Evolutionary conservation across 768 basidiomycete species (phyloP).

Genomic region (Ramaria sp.): DNA sequence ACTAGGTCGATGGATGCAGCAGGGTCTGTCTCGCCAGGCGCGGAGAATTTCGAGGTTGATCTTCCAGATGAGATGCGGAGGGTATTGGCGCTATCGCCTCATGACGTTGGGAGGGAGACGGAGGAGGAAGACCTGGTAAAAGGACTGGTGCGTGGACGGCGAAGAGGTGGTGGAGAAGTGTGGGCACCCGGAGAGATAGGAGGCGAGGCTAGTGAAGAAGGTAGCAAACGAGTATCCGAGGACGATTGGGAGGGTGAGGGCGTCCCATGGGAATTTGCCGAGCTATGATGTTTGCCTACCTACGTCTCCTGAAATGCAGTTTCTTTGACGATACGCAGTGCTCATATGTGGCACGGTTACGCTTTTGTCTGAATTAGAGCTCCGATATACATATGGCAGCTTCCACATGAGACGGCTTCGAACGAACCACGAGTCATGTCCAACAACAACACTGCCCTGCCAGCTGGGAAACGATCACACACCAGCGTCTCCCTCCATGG

Average conservation of each 20-base stretch:
- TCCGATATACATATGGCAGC: background rate
- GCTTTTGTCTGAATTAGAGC: background rate
- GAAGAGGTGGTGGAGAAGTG: constrained; percentile 21
- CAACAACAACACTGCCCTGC: background rate
- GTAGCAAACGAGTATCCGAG: constrained; percentile 17
- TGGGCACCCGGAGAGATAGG: constrained; percentile 22
- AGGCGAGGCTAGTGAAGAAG: constrained; percentile 1
- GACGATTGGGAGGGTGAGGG: constrained; percentile 71
- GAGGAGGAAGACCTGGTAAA: constrained; percentile 48
- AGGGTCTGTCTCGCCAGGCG: constrained; percentile 18
- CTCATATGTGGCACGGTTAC: background rate
- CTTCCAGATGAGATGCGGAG: constrained; percentile 57
- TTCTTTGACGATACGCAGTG: no score
- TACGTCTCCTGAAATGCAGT: background rate
- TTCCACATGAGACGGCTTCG: background rate
- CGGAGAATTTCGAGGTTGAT: constrained; percentile 38
- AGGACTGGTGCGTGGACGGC: constrained; percentile 37
- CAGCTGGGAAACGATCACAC: background rate
- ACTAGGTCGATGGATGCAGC: background rate
- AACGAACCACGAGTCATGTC: background rate
- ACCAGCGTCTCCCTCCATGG: background rate
- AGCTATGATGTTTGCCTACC: constrained; percentile 34
- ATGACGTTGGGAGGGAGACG: constrained; percentile 24
- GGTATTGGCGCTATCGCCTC: constrained; percentile 51
- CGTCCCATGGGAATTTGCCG: constrained; percentile 72